phyloP scores from a whole-genome alignment of 169 alveolate genomes.

The Plasmodium gaboni region DNA sequence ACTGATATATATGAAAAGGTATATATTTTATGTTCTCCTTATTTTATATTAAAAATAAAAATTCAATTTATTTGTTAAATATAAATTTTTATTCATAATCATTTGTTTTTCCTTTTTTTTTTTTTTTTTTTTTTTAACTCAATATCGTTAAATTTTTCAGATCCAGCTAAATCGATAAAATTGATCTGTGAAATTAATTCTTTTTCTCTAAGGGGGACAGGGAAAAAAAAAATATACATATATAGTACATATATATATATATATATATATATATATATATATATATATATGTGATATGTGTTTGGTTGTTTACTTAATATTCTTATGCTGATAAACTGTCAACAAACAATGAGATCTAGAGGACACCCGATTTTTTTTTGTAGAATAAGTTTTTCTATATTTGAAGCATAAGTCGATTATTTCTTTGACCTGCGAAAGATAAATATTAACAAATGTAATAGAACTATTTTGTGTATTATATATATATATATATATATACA shows the following conservation, averaged over 20 bases:
- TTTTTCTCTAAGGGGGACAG: constrained; percentile 23
- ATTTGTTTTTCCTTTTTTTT: constrained; percentile 8
- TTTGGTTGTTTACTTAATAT: constrained; percentile 10
- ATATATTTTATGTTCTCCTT: too few relatives aligned
- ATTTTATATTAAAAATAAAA: too few relatives aligned
- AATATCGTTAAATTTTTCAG: constrained; percentile 75
- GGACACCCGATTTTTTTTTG: constrained; percentile 69
- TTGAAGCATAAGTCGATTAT: constrained; percentile 55
- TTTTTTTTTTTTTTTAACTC: constrained; percentile 28
- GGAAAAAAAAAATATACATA: background rate
- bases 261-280: constrained; percentile 5
- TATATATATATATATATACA: background rate
- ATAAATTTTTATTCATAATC: too few relatives aligned
- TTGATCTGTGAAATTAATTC: constrained; percentile 63
- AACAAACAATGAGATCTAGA: constrained; percentile 72
- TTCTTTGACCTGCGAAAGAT: constrained; percentile 20
- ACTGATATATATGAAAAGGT: background rate
- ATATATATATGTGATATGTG: background rate
- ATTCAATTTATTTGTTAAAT: too few relatives aligned
- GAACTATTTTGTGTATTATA: background rate
- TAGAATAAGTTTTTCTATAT: constrained; percentile 69
- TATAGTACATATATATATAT: background rate
- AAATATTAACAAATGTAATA: background rate
- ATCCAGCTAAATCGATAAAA: constrained; percentile 73
- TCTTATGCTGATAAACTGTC: constrained; percentile 53